A percentile compares a stretch with the other conserved stretches of the same genome.
Conservation (phyloP, 306 rosid species). For the Nissolia schottii region DNA sequence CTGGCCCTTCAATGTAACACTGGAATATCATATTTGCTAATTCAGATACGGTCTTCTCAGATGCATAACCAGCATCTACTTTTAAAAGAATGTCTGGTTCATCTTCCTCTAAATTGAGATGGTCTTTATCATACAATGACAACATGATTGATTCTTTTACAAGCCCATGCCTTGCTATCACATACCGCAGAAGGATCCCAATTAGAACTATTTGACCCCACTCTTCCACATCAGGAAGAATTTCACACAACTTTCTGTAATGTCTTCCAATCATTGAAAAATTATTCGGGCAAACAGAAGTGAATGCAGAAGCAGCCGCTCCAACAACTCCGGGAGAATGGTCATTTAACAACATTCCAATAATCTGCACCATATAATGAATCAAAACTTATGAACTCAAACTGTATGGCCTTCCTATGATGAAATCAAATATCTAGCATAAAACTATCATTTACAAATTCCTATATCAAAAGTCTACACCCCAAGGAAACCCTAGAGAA, state of each 20-base stretch:
- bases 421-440: conserved; percentile 8
- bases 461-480: conserved; percentile 10
- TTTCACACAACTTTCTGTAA: conserved; percentile 70
- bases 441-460: conserved; percentile 11
- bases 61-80: conserved; percentile 40
- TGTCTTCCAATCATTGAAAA: conserved; percentile 68
- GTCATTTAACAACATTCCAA: conserved; percentile 71
- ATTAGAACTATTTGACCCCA: conserved; percentile 93
- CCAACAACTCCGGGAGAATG: conserved; percentile 90
- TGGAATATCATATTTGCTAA: conserved; percentile 53
- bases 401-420: neutral
- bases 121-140: conserved; percentile 39
- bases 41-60: conserved; percentile 40
- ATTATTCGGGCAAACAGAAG: conserved; percentile 84
- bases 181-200: conserved; percentile 83
- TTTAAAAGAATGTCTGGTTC: conserved; percentile 24
- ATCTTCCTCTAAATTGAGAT: conserved; percentile 33
- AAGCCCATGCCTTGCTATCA: conserved; percentile 80
- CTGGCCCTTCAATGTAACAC: conserved; percentile 90
- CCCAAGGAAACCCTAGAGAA: conserved; percentile 9
- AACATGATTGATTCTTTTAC: conserved; percentile 78
- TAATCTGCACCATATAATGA: conserved; percentile 51
- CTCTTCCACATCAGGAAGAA: conserved; percentile 94
- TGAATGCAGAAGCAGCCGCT: conserved; percentile 95
- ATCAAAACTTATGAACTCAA: conserved; percentile 6